A percentile compares a stretch with the other conserved stretches of the same genome.
Evolutionary conservation across 805 yeast species (phyloP).

Genomic region (Limtongia smithiae): DNA sequence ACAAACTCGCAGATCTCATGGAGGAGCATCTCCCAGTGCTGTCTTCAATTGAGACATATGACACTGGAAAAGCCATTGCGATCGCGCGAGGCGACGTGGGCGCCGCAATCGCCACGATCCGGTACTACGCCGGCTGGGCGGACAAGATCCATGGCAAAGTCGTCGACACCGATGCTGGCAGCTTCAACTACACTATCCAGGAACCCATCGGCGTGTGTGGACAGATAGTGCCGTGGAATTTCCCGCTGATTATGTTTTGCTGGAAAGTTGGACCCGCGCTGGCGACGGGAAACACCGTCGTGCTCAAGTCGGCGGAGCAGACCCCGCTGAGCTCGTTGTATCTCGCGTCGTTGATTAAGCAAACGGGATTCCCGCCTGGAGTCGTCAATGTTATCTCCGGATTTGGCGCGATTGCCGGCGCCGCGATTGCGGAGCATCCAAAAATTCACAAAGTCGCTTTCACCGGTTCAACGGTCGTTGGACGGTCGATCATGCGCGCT

Average conservation of each 20-base stretch:
- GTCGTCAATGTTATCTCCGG: constrained; percentile 71
- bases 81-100: constrained; percentile 47
- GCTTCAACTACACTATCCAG: constrained; percentile 64
- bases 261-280: constrained; percentile 84
- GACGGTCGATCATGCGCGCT: constrained; percentile 71
- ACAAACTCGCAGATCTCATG: constrained; percentile 2
- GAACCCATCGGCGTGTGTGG: constrained; percentile 68
- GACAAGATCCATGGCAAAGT: constrained; percentile 60
- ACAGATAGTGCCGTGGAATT: constrained; percentile 71
- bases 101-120: constrained; percentile 53
- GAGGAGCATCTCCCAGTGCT: constrained; percentile 5
- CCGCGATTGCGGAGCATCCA: constrained; percentile 70
- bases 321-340: constrained; percentile 68
- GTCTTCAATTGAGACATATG: constrained; percentile 13
- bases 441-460: constrained; percentile 84
- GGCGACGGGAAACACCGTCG: constrained; percentile 72
- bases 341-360: constrained; percentile 54
- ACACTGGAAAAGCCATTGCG: constrained; percentile 17
- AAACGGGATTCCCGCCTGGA: constrained; percentile 76
- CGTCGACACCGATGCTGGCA: constrained; percentile 55
- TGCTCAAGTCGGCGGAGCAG: constrained; percentile 70
- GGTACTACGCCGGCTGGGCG: constrained; percentile 65
- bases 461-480: constrained; percentile 91
- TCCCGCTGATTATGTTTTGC: constrained; percentile 44
- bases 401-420: constrained; percentile 56